A percentile compares a stretch with the other conserved stretches of the same genome.
These are phyloP conservation scores for Phaeomoniella chlamydospora DNA, from an alignment of 2,329 filamentous ascomycete genomes.

Conservation along the genomic window DNA sequence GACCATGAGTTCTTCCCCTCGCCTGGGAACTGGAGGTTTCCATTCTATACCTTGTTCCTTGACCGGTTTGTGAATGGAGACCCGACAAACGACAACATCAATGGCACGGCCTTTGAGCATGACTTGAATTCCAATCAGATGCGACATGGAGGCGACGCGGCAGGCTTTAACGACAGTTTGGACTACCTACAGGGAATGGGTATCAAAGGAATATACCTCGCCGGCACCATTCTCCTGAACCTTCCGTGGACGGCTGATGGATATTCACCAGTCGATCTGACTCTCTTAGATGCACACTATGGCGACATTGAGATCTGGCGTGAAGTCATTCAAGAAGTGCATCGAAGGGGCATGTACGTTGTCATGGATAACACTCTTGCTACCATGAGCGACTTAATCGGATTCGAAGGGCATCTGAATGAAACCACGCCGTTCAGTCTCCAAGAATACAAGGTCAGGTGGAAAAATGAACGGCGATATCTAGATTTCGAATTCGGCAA, in stretches of 20 bases:
- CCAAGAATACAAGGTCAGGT: slow-evolving; percentile 33
- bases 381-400: slow-evolving; percentile 39
- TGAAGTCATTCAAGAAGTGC: slow-evolving; percentile 32
- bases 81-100: slow-evolving; percentile 37
- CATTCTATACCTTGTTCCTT: slow-evolving; percentile 39
- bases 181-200: slow-evolving; percentile 41
- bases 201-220: slow-evolving; percentile 36
- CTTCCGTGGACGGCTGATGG: slow-evolving; percentile 37
- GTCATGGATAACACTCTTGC: slow-evolving; percentile 40
- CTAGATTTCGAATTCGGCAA: slow-evolving; percentile 34
- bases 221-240: slow-evolving; percentile 38
- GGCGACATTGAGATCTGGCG: slow-evolving; percentile 36
- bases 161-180: slow-evolving; percentile 32
- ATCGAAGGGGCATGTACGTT: slow-evolving; percentile 37
- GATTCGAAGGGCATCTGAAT: slow-evolving; percentile 36
- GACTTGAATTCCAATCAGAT: slow-evolving; percentile 36
- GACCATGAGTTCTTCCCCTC: slow-evolving; percentile 27
- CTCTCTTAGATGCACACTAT: slow-evolving; percentile 37
- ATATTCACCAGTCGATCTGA: slow-evolving; percentile 35
- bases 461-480: slow-evolving; percentile 30
- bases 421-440: slow-evolving; percentile 28
- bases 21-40: slow-evolving; percentile 38
- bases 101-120: slow-evolving; percentile 35
- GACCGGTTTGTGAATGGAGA: slow-evolving; percentile 40
- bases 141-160: slow-evolving; percentile 35